Conservation (phyloP, 2,329 filamentous ascomycete genomes). For the Pseudogymnoascus sp. region DNA sequence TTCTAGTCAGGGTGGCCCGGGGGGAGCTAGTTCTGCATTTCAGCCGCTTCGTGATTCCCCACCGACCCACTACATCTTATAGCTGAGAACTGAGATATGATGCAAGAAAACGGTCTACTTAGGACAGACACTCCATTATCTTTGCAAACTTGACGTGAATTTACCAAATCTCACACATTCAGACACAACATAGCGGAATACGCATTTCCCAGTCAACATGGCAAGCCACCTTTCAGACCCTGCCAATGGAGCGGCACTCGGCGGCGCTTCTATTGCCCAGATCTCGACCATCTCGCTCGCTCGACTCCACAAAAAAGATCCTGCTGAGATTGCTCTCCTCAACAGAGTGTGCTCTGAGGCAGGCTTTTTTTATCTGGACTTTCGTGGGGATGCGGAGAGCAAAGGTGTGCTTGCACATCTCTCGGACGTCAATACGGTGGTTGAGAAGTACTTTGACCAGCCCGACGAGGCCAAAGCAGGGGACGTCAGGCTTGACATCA, state of each 20-base stretch:
- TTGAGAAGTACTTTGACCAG: constrained; percentile 16
- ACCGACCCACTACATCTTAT: background rate
- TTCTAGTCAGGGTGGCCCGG: background rate
- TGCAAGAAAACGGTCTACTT: background rate
- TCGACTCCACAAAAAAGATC: constrained; percentile 14
- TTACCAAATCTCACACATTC: background rate
- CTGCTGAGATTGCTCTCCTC: constrained; percentile 12
- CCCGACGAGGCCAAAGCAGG: constrained; percentile 13
- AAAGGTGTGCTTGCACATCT: constrained; percentile 11
- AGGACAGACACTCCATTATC: constrained; percentile 1
- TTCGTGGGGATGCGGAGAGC: constrained; percentile 14
- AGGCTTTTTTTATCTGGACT: constrained; percentile 18
- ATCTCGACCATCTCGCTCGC: constrained; percentile 11
- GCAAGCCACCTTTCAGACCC: constrained; percentile 9
- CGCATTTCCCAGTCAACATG: constrained; percentile 10
- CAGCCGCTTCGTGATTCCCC: background rate
- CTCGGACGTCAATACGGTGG: constrained; percentile 13
- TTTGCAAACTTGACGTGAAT: background rate
- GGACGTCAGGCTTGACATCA: constrained; percentile 15
- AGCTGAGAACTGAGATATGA: background rate
- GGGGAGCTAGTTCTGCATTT: background rate
- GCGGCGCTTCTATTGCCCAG: constrained; percentile 13
- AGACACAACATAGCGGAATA: background rate
- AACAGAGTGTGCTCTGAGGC: constrained; percentile 12
- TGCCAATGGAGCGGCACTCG: constrained; percentile 11